A percentile compares a stretch with the other conserved stretches of the same genome.
These are phyloP conservation scores for Citrus reticulata DNA, from an alignment of 345 rosid genomes.

Conservation along the genomic window DNA sequence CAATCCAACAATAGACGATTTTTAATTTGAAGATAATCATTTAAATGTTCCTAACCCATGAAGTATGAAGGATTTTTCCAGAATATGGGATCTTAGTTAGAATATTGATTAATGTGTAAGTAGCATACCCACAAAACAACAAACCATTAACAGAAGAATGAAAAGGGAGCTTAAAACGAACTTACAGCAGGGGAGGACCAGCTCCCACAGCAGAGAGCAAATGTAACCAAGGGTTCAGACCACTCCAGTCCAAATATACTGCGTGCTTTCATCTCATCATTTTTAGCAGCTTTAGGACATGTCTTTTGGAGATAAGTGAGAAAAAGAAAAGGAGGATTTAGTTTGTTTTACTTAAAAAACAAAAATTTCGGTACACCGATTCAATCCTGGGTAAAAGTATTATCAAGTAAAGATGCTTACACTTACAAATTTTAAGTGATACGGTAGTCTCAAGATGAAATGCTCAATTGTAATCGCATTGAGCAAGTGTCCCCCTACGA, in stretches of 20 bases:
- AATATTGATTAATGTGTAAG: not conserved
- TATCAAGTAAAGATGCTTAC: not conserved
- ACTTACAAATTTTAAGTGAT: conserved; percentile 85
- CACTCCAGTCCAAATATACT: conserved; percentile 70
- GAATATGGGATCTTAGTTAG: not conserved
- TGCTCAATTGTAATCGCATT: conserved; percentile 87
- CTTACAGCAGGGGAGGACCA: conserved; percentile 95
- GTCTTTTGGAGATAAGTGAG: conserved; percentile 34
- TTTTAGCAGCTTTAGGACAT: conserved; percentile 64
- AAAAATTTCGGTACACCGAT: not conserved
- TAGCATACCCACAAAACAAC: not conserved
- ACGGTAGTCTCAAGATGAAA: conserved; percentile 89
- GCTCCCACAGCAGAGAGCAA: conserved; percentile 90
- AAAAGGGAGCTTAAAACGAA: not conserved
- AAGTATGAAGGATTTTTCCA: not conserved
- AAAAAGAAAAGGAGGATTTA: not conserved
- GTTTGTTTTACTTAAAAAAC: not conserved
- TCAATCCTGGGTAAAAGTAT: not conserved
- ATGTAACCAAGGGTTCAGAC: conserved; percentile 89
- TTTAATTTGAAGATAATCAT: not conserved
- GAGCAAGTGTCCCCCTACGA: conserved; percentile 69
- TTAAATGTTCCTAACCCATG: not conserved
- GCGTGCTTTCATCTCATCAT: conserved; percentile 64
- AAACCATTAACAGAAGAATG: not conserved
- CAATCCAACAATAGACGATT: too few relatives aligned